A percentile compares a stretch with the other conserved stretches of the same genome.
Evolutionary conservation across 2,329 filamentous ascomycete species (phyloP).

Genomic region (Exophiala phaeomuriformis): DNA sequence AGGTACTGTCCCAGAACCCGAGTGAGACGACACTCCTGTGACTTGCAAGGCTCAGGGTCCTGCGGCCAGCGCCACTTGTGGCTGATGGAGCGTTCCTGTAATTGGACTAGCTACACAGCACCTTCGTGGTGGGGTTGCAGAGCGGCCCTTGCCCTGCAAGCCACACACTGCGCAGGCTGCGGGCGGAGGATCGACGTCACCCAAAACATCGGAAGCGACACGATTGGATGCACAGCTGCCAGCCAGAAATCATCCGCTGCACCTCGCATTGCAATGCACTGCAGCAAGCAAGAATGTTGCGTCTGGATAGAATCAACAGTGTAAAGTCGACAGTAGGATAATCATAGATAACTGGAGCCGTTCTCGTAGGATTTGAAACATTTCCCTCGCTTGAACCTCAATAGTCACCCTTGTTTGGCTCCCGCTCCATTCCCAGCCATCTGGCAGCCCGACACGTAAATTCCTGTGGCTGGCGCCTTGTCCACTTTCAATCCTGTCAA

Average conservation of each 20-base stretch:
- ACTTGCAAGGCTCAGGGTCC: too few relatives aligned
- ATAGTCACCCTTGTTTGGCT: background rate
- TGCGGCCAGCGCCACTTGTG: background rate
- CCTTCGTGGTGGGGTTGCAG: too few relatives aligned
- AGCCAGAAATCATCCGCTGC: background rate
- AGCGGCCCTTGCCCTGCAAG: background rate
- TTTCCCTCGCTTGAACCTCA: background rate
- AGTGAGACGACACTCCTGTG: too few relatives aligned
- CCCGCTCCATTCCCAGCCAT: conserved; percentile 13
- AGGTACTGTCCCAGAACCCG: too few relatives aligned
- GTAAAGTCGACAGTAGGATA: too few relatives aligned
- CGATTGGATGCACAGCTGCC: background rate
- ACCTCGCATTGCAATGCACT: background rate
- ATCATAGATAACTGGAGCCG: too few relatives aligned
- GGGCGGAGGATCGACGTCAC: background rate
- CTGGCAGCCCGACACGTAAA: conserved; percentile 13
- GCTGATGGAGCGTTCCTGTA: background rate
- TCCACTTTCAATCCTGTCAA: conserved; percentile 15
- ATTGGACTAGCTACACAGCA: background rate
- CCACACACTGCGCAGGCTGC: background rate
- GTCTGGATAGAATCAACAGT: too few relatives aligned
- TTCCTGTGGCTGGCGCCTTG: conserved; percentile 23
- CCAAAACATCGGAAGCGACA: background rate
- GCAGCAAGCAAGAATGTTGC: too few relatives aligned
- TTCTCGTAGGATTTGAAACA: background rate